Evolutionary conservation across 2,329 filamentous ascomycete species (phyloP), one percentile per base, ranked within the genome.

Genomic region (Trichoderma sp.): DNA sequence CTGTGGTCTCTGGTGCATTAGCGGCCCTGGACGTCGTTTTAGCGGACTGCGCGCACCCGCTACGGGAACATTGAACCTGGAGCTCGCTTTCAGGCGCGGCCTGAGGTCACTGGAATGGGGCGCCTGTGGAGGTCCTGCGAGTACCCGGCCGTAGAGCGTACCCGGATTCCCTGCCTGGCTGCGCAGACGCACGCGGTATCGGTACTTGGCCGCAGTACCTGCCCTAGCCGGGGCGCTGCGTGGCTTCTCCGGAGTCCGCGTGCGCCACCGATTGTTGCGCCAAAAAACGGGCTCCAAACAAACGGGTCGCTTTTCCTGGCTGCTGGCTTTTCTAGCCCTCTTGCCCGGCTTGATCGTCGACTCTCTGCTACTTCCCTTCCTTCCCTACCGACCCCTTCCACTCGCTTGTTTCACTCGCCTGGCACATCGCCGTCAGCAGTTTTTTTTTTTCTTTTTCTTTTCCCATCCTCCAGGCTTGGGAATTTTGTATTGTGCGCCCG

Each of bases 381-480:
- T 53, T 68, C 66, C 58, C 29, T 53, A 53, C 53, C 60, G 62
- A 55, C 68, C 52, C 40, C 61, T 69, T 69, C 60, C 68, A 66
- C 31, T 69, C 68, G 68, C 68, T 69, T 65, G 59, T 69, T 67
- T 67, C 55, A 64, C 61, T 55, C 49, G 24, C 49, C 33, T 55
- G 52, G 40, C 40, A 33, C 19, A 55, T 64, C 61, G 61, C 61
- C 61, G 24, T 55, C 55, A 3, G 27, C 56, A 33, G 37, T 16
- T 24, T 35, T 53, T 16, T 53, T 16, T 27, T 27, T 27, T 37
- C 37, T 27, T 13, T 53, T 67, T 67, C 49, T 21, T 24, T 52
- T 43, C 40, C 40, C 40, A 43, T 43, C 37, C 37, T 7, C 37
- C 37, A 40, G 37, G 37, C 21, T 40, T 60, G 31, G 8, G 31